Evolutionary conservation across 495 filamentous ascomycete genomes (phyloP).

Genomic region (Penicillium manginii): DNA sequence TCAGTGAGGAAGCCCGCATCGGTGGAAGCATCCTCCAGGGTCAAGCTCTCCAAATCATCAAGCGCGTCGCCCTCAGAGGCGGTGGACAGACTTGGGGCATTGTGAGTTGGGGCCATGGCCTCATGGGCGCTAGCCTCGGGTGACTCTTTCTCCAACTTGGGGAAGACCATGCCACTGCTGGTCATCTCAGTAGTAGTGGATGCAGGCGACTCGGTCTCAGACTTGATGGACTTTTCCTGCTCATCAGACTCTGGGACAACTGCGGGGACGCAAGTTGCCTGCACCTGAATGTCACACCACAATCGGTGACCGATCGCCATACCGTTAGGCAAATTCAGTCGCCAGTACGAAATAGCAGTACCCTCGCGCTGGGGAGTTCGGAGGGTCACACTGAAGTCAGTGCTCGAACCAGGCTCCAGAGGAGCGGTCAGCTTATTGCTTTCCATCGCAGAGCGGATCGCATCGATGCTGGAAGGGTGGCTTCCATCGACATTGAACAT

Average conservation of each 20-base stretch:
- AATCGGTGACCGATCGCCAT: conserved; percentile 86
- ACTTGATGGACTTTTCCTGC: conserved; percentile 12
- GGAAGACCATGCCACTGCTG: conserved; percentile 90
- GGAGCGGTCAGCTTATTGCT: conserved; percentile 75
- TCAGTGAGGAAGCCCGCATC: conserved; percentile 85
- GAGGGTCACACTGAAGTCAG: conserved; percentile 81
- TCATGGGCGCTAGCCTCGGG: conserved; percentile 79
- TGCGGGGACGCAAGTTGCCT: conserved; percentile 23
- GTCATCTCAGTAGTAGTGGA: conserved; percentile 20
- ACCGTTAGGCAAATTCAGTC: conserved; percentile 81
- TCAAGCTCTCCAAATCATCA: conserved; percentile 71
- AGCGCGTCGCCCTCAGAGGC: conserved; percentile 57
- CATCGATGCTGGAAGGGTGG: conserved; percentile 72
- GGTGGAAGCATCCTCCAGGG: conserved; percentile 61
- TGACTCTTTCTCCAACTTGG: conserved; percentile 93
- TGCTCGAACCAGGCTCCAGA: conserved; percentile 70
- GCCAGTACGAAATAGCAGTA: conserved; percentile 92
- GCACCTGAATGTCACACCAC: conserved; percentile 90
- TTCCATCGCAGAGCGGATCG: conserved; percentile 73
- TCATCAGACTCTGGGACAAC: conserved; percentile 28
- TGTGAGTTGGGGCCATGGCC: conserved; percentile 36
- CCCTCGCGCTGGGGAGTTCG: conserved; percentile 75
- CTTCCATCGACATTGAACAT: conserved; percentile 86
- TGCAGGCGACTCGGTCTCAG: conserved; percentile 19
- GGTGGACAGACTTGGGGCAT: conserved; percentile 40